phyloP scores from a whole-genome alignment of 768 basidiomycete species.

The Crepidotus variabilis region DNA sequence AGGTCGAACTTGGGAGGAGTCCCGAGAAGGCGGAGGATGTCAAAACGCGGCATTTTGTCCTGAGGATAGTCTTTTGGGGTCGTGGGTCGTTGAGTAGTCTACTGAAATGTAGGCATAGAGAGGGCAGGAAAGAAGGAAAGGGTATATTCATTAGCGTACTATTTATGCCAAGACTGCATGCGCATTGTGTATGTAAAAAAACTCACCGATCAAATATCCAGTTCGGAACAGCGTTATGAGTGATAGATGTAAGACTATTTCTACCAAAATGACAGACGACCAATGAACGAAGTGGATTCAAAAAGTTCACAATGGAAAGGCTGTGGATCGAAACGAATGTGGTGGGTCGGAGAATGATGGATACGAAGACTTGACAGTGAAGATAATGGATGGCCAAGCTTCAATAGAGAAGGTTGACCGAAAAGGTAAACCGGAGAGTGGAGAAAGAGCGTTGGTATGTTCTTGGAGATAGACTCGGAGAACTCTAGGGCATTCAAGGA shows the following conservation, averaged over 20 bases:
- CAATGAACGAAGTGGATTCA: background rate
- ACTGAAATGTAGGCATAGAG: background rate
- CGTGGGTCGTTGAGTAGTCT: too few relatives aligned
- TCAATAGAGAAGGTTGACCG: background rate
- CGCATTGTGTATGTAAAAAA: background rate
- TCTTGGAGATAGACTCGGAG: background rate
- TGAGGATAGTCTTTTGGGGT: too few relatives aligned
- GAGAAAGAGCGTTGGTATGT: background rate
- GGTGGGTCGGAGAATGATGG: background rate
- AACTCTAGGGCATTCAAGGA: background rate
- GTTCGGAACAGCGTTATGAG: background rate
- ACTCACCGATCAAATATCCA: background rate
- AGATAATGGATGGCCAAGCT: background rate
- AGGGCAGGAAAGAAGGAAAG: background rate
- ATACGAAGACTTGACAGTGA: background rate
- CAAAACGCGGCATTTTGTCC: constrained; percentile 5
- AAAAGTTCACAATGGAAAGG: background rate
- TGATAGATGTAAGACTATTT: background rate
- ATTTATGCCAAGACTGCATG: background rate
- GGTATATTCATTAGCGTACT: background rate
- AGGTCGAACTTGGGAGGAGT: constrained; percentile 30
- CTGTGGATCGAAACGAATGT: background rate
- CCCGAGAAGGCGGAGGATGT: constrained; percentile 15
- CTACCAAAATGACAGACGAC: background rate
- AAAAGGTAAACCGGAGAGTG: background rate